These are phyloP conservation scores for Ustilago hordei DNA, from an alignment of 1,284 basidiomycete genomes.

Conservation along the genomic window DNA sequence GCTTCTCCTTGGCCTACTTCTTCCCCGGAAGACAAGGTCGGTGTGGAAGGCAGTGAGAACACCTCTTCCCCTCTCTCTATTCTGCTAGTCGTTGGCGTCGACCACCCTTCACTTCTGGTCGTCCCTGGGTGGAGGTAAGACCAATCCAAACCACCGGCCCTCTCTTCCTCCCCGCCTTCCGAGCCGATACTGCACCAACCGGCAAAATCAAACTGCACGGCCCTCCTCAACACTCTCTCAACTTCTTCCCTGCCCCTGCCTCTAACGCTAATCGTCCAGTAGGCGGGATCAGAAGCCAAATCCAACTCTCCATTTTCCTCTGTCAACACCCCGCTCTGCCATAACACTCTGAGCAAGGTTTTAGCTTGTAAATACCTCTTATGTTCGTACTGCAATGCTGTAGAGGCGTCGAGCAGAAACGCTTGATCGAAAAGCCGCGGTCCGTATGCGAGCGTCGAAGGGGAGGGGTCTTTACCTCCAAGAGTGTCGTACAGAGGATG, in stretches of 20 bases:
- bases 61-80: neutral
- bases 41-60: neutral
- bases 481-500: constrained; percentile 28
- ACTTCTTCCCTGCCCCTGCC: neutral
- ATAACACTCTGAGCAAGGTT: constrained; percentile 28
- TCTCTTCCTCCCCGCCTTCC: neutral
- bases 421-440: constrained; percentile 31
- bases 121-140: neutral
- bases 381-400: constrained; percentile 31
- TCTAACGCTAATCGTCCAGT: constrained; percentile 14
- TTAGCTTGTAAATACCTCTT: constrained; percentile 32
- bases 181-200: constrained; percentile 10
- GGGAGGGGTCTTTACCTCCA: constrained; percentile 22
- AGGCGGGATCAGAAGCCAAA: constrained; percentile 3
- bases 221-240: neutral
- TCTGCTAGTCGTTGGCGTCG: neutral
- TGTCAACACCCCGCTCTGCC: constrained; percentile 1
- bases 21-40: neutral
- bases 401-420: constrained; percentile 27
- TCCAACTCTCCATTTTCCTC: constrained; percentile 13
- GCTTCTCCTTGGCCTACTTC: neutral
- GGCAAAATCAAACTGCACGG: constrained; percentile 4
- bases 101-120: neutral
- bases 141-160: constrained; percentile 1
- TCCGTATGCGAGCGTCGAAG: neutral